phyloP scores from a whole-genome alignment of 176 grass and related monocot species.

The Themeda triandra region DNA sequence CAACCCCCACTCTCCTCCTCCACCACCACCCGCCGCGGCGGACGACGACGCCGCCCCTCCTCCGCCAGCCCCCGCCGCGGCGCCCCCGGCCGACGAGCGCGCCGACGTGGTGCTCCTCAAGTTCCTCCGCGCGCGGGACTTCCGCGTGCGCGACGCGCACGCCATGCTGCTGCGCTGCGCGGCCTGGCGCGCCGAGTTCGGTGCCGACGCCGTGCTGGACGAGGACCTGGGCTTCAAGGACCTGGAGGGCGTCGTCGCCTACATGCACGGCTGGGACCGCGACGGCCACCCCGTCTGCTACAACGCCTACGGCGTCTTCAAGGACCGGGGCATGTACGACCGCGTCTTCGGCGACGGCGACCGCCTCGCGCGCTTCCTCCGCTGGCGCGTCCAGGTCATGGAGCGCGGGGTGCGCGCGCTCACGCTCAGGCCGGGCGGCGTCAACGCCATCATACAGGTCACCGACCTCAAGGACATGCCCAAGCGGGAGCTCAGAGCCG shows the following conservation, averaged over 20 bases:
- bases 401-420: slow-evolving; percentile 83
- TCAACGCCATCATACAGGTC: slow-evolving; percentile 95
- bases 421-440: slow-evolving; percentile 66
- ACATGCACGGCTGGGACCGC: slow-evolving; percentile 93
- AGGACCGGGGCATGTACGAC: slow-evolving; percentile 71
- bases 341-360: slow-evolving; percentile 79
- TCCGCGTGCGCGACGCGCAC: slow-evolving; percentile 74
- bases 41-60: slow-evolving; percentile 10
- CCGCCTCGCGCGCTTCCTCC: slow-evolving; percentile 72
- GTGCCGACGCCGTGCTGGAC: slow-evolving; percentile 59
- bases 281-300: slow-evolving; percentile 85
- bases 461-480: slow-evolving; percentile 97
- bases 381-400: slow-evolving; percentile 97
- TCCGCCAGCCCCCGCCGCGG: neutral
- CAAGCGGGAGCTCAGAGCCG: slow-evolving; percentile 80
- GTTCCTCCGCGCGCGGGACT: slow-evolving; percentile 85
- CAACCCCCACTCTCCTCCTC: neutral
- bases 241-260: slow-evolving; percentile 76
- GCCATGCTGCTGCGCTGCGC: slow-evolving; percentile 79
- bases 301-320: slow-evolving; percentile 93
- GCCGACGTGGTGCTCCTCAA: slow-evolving; percentile 93
- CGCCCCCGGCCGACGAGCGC: slow-evolving; percentile 52
- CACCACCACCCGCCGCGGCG: neutral
- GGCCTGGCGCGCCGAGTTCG: slow-evolving; percentile 75
- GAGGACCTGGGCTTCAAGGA: slow-evolving; percentile 98